Percentiles rank a stretch among this genome's conserved stretches.
phyloP scores from a whole-genome alignment of 352 stramenopile species.

The Globisporangium paddicum region DNA sequence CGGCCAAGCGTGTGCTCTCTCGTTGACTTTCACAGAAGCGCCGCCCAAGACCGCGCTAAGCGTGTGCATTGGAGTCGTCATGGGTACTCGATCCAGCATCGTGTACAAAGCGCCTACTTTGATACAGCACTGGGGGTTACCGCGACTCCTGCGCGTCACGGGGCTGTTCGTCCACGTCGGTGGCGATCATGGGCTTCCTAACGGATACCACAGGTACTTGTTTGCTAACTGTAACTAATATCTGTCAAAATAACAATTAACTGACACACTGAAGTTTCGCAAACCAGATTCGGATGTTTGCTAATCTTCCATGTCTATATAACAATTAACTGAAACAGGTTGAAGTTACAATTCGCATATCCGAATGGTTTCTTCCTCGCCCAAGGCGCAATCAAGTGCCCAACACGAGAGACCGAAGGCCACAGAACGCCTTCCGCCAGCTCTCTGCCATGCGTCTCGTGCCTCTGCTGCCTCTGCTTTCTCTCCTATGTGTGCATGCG shows the following conservation, averaged over 20 bases:
- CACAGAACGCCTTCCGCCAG: background rate
- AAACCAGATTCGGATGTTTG: too few species aligned
- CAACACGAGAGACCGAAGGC: background rate
- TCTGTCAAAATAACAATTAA: too few species aligned
- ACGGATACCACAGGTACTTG: too few species aligned
- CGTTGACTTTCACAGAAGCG: conserved; percentile 16
- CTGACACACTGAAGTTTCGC: too few species aligned
- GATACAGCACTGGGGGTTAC: conserved; percentile 57
- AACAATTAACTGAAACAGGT: too few species aligned
- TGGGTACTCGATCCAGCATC: conserved; percentile 46
- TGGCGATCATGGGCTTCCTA: conserved; percentile 68
- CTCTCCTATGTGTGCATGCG: background rate
- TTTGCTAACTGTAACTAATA: too few species aligned
- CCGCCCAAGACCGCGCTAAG: conserved; percentile 40
- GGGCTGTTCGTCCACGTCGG: conserved; percentile 51
- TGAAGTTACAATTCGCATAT: too few species aligned
- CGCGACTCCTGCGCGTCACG: conserved; percentile 58
- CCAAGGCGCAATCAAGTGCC: background rate
- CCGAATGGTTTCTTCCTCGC: background rate
- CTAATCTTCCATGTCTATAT: too few species aligned
- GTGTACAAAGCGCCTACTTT: conserved; percentile 61
- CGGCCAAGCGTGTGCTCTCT: conserved; percentile 43
- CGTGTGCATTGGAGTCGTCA: conserved; percentile 24
- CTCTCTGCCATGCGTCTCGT: conserved; percentile 7
- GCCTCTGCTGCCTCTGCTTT: background rate